phyloP scores from a whole-genome alignment of 306 rosid species.

The Parietaria judaica region DNA sequence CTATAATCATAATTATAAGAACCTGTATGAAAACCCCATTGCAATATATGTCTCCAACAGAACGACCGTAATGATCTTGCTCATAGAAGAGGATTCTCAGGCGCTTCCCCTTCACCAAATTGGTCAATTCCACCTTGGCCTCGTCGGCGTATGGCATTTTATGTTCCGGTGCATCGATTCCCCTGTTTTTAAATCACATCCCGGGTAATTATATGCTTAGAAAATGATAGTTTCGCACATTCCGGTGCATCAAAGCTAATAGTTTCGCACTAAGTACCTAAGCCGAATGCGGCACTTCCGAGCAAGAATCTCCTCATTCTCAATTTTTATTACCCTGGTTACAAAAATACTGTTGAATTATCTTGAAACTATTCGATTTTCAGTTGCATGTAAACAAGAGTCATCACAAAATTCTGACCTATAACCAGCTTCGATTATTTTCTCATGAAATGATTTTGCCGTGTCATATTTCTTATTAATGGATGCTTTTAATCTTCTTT shows the following conservation, averaged over 20 bases:
- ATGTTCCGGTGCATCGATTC: slow-evolving; percentile 85
- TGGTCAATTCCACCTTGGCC: slow-evolving; percentile 55
- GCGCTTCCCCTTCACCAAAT: slow-evolving; percentile 56
- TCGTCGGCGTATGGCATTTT: slow-evolving; percentile 73
- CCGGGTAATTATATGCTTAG: no score
- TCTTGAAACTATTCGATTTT: background rate
- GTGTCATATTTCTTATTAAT: slow-evolving; percentile 25
- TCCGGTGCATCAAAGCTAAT: no score
- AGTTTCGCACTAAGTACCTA: slow-evolving; percentile 24
- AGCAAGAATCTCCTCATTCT: slow-evolving; percentile 45
- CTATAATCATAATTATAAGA: background rate
- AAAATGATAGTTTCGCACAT: no score
- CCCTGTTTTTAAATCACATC: slow-evolving; percentile 34
- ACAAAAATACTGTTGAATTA: no score
- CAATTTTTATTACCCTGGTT: no score
- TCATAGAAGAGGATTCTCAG: slow-evolving; percentile 60
- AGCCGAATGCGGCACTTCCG: slow-evolving; percentile 67
- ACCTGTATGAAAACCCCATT: slow-evolving; percentile 70
- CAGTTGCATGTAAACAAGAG: background rate
- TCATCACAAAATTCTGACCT: slow-evolving; percentile 32
- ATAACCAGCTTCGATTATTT: slow-evolving; percentile 66
- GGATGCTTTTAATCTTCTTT: slow-evolving; percentile 49
- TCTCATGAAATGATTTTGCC: slow-evolving; percentile 60
- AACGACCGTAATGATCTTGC: slow-evolving; percentile 78
- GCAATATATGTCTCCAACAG: slow-evolving; percentile 63